Evolutionary conservation across 257 asterid species (phyloP), one percentile per base, ranked within the genome.

Genomic region (Solanum pimpinellifolium): DNA sequence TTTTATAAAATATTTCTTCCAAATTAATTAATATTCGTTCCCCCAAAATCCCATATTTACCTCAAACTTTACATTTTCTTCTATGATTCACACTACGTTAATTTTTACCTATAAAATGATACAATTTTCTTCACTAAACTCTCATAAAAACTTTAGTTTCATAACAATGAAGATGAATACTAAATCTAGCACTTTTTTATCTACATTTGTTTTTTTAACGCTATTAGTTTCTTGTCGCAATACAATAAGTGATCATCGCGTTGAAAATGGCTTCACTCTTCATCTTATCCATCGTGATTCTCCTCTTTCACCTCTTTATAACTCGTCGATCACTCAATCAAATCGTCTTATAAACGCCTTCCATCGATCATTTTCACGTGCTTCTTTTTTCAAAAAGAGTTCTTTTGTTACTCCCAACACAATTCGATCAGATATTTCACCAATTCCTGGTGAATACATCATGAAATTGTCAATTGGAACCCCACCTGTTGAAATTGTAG

Each of bases 281-380:
- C 91, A 92, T 75, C 80, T 95, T 9, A 86, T 92, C 65, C 98
- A 92, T 25, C 96, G 93, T 0, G 95, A 94, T 56, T 87, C 92
- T 8, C 87, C 91, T 9, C 66, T 2, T 14, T 90, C 94, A 4
- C 96, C 98, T 2, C 42, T 62, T 11, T 88, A 90, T 78, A 31
- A 86, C 35, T 89, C 94, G 1, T 77, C 91, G 2, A 21, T 3
- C 21, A 85, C 95, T 1, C 89, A 6, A 11, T 93, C 87, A n/a
- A 89, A 89, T 10, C 87, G 89, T 20, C 86, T 92, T 0, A 47
- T 75, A 6, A 27, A 25, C 0, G 90, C 93, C 3, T 84, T 90
- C 10, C 84, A 75, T 13, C 93, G 96, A 5, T 93, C 96, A 0
- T 47, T 92, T 35, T 80, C 93, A 0, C 93, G 98, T 14, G 91